Conservation (phyloP, 495 filamentous ascomycete genomes). For the Trypethelium eluteriae region DNA sequence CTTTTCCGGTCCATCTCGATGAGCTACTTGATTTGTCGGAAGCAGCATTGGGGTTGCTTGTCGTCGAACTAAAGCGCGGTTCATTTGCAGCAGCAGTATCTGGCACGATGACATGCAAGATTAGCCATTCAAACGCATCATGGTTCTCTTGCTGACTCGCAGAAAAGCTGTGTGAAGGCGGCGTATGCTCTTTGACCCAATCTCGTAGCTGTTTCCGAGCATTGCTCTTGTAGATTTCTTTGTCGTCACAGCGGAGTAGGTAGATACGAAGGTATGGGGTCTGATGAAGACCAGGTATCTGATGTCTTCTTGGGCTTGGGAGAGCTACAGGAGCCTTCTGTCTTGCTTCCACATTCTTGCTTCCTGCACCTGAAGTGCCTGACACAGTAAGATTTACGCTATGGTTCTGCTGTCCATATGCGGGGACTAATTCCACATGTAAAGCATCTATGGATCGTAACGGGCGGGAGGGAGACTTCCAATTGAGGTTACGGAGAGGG, state of each 20-base stretch:
- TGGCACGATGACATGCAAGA: slow-evolving; percentile 79
- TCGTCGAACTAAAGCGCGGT: slow-evolving; percentile 43
- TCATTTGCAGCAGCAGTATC: slow-evolving; percentile 69
- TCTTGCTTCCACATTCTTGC: slow-evolving; percentile 21
- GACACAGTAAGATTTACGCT: slow-evolving; percentile 14
- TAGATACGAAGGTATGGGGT: slow-evolving; percentile 92
- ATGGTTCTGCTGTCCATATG: slow-evolving; percentile 16
- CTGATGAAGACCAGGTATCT: slow-evolving; percentile 87
- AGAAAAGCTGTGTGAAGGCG: slow-evolving; percentile 38
- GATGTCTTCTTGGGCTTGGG: slow-evolving; percentile 54
- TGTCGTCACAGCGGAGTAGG: slow-evolving; percentile 85
- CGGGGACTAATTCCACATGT: slow-evolving; percentile 73
- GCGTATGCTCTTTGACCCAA: slow-evolving; percentile 77
- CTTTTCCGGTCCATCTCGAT: slow-evolving; percentile 67
- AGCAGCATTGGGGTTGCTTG: slow-evolving; percentile 35
- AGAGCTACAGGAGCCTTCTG: slow-evolving; percentile 43
- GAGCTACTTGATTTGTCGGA: slow-evolving; percentile 40
- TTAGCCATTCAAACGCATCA: slow-evolving; percentile 95
- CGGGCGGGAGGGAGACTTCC: slow-evolving; percentile 88
- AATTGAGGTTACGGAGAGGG: slow-evolving; percentile 87
- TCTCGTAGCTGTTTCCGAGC: slow-evolving; percentile 73
- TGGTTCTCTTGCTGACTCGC: slow-evolving; percentile 64
- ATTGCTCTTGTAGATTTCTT: slow-evolving; percentile 78
- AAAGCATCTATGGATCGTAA: slow-evolving; percentile 86
- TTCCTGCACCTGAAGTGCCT: slow-evolving; percentile 24